Conservation (phyloP, 31 red algal genomes). For the Asparagopsis taxiformis region DNA sequence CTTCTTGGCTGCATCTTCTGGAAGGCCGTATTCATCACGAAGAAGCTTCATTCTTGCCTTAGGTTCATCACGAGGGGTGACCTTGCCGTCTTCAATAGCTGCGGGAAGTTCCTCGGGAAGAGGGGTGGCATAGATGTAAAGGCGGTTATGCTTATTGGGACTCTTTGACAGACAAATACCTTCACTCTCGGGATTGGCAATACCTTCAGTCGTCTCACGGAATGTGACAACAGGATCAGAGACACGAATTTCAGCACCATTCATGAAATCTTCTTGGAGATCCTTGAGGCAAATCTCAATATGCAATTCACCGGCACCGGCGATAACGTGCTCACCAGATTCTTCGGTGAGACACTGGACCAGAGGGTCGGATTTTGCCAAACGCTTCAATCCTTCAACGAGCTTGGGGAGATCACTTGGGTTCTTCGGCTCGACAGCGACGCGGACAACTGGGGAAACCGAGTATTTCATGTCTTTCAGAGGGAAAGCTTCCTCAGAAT, state of each 20-base stretch:
- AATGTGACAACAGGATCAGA: conserved; percentile 96
- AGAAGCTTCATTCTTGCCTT: conserved; percentile 87
- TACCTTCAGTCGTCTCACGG: conserved; percentile 95
- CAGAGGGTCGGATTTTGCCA: conserved; percentile 99
- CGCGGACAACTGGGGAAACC: conserved; percentile 98
- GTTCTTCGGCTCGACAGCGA: conserved; percentile 99
- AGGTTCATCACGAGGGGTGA: conserved; percentile 92
- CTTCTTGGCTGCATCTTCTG: conserved; percentile 93
- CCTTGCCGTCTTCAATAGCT: conserved; percentile 97
- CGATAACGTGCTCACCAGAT: conserved; percentile 99
- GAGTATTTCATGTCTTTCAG: conserved; percentile 99
- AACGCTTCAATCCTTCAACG: conserved; percentile 98
- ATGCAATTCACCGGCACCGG: conserved; percentile 97
- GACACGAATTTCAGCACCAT: conserved; percentile 94
- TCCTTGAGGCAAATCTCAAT: conserved; percentile 99
- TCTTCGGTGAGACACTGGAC: conserved; percentile 94
- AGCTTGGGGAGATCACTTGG: conserved; percentile 96
- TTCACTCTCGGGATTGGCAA: conserved; percentile 63
- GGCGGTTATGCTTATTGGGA: conserved; percentile 99
- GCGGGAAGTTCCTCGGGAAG: conserved; percentile 78
- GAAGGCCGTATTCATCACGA: conserved; percentile 86
- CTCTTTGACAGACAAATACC: conserved; percentile 95
- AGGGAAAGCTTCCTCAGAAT: conserved; percentile 94
- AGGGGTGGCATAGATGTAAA: conserved; percentile 97
- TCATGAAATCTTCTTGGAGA: conserved; percentile 99